Evolutionary conservation across 2,329 filamentous ascomycete species (phyloP).

Genomic region (Penicillium sp.): DNA sequence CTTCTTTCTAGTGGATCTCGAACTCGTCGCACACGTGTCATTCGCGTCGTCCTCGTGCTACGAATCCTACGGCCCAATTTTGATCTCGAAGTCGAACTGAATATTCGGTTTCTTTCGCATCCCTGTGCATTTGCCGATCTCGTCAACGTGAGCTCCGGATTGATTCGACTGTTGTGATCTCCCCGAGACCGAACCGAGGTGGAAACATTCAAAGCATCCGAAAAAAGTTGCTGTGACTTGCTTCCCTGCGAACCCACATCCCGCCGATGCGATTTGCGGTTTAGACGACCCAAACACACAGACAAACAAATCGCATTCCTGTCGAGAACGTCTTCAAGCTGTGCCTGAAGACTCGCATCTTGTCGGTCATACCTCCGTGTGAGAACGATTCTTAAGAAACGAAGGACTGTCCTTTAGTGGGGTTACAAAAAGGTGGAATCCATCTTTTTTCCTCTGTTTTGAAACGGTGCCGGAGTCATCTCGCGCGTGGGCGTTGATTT

Average conservation of each 20-base stretch:
- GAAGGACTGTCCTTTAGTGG: constrained; percentile 29
- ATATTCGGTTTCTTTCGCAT: background rate
- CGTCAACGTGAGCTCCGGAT: background rate
- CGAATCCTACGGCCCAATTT: background rate
- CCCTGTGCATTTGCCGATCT: background rate
- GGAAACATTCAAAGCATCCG: background rate
- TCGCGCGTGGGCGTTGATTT: constrained; percentile 22
- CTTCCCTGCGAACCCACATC: constrained; percentile 1
- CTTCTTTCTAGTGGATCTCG: background rate
- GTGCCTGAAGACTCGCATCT: background rate
- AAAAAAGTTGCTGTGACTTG: background rate
- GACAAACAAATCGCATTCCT: background rate
- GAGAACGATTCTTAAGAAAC: constrained; percentile 23
- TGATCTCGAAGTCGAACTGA: background rate
- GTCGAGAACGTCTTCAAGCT: background rate
- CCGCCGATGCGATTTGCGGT: constrained; percentile 29
- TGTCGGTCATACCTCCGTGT: constrained; percentile 8
- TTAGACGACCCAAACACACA: constrained; percentile 17
- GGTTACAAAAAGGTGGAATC: constrained; percentile 29
- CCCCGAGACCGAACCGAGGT: background rate
- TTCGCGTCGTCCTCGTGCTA: constrained; percentile 16
- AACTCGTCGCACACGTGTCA: constrained; percentile 22
- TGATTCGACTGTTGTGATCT: background rate
- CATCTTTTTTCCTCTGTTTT: constrained; percentile 15
- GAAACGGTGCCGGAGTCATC: constrained; percentile 26